Evolutionary conservation across 257 asterid genomes (phyloP), one percentile per base, ranked within the genome.

Genomic region (Mentha longifolia): DNA sequence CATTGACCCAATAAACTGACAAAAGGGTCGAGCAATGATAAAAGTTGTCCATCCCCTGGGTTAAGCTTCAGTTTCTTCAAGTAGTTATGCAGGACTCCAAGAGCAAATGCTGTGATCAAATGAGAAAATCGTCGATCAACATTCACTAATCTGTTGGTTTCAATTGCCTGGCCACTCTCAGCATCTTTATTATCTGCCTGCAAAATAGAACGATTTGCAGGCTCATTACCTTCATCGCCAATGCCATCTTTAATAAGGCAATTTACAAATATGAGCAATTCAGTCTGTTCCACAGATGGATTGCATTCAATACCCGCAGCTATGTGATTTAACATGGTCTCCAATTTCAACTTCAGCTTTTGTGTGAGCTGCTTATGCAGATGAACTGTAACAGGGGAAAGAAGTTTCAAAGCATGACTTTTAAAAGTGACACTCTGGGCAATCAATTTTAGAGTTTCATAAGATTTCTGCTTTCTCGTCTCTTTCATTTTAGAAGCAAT

Each of bases 401-500:
- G 93, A 64, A 94, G 83, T 78, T 91, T 87, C 71, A 82, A 65
- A 47, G 87, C 93, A 76, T 91, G 90, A 28, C 91, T 84, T 74
- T 88, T 86, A 88, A 94, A 94, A 37, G 92, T 88, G 81, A 92
- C 67, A 67, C 72, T 89, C 81, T 82, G 96, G 20, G 99, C 88
- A 83, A 91, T 83, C 83, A 92, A 71, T 81, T 86, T 84, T 59
- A 94, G 97, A 65, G 98, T 91, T 70, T 91, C 97, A 57, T 76
- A 89, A 54, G 99, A 94, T 85, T 91, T 94, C 20, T 83, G 92
- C 85, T 84, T 94, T 80, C 89, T 88, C 42, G 98, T 91, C 82
- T 94, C 99, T 79, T 94, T 91, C 99, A 91, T 91, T 70, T 89
- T 94, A 43, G 93, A 88, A 88, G 99, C 97, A 80, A 91, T 78